These are phyloP conservation scores for Iris pallida DNA, from an alignment of 116 monocot genomes.

Conservation along the genomic window DNA sequence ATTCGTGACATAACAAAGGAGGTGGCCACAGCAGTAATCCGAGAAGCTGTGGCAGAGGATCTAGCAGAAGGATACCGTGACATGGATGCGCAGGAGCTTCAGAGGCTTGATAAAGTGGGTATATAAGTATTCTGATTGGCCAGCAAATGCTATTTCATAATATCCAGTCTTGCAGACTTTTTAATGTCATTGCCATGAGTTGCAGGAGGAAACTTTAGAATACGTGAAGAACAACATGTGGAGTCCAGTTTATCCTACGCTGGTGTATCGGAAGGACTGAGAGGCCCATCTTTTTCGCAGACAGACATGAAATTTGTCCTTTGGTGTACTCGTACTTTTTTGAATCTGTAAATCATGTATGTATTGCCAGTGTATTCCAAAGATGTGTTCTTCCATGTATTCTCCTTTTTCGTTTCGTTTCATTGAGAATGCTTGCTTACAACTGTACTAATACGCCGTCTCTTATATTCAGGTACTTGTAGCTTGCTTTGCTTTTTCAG, in stretches of 20 bases:
- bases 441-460: too few relatives aligned
- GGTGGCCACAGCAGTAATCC: constrained; percentile 79
- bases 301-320: too few relatives aligned
- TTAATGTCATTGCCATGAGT: constrained; percentile 6
- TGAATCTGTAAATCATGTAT: too few relatives aligned
- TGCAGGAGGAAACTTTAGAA: constrained; percentile 49
- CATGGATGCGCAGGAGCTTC: constrained; percentile 77
- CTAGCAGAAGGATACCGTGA: constrained; percentile 75
- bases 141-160: background rate
- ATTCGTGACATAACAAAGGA: constrained; percentile 88
- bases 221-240: constrained; percentile 89
- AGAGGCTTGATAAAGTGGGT: constrained; percentile 49
- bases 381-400: too few relatives aligned
- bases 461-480: too few relatives aligned
- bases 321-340: too few relatives aligned
- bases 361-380: too few relatives aligned
- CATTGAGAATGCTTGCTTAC: too few relatives aligned
- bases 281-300: too few relatives aligned
- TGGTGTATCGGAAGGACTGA: constrained; percentile 57
- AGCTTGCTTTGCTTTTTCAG: too few relatives aligned
- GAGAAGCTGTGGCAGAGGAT: constrained; percentile 70
- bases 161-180: background rate
- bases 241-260: constrained; percentile 67
- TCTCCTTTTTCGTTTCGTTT: too few relatives aligned
- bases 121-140: background rate